Base-by-base conservation (phyloP, 352 stramenopile species). In the Phytophthora citrophthora region DNA sequence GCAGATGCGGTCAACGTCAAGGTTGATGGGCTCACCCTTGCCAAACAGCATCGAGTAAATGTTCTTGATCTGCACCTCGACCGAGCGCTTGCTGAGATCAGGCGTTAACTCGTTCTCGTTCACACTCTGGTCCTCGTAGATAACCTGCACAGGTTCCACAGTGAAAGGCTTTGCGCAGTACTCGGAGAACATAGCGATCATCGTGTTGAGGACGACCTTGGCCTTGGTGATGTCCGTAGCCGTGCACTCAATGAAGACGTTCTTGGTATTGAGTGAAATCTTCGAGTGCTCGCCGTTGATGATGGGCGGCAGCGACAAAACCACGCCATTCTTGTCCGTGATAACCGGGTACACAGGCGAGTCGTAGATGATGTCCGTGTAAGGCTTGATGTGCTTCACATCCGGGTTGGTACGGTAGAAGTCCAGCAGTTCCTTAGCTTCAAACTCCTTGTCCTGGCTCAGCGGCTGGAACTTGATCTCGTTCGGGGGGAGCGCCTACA, bases 241-340 rank as follows among this genome's bases (percentile, higher is more conserved):
- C 51, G 98, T 99, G 82, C 97, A 99, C 77, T 99, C 98, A 58
- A 99, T 99, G 64, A 99, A 98, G 24, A 99, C 97, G 76, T 99
- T 99, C 68, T 96, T 98, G 13, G 98, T 99, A 40, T 94, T 54
- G 20, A 99, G 73, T 60, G 91, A 97, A 79, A 99, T 99, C 81
- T 97, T 95, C 45, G 90, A 98, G 72, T 99, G 94, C 53, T 96
- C 85, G 49, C 97, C 94, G 77, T 99, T 99, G 80, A 99, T 99
- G 71, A 99, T 99, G 34, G 98, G 98, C 50, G 98, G 98, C 38
- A 99, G 80, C 49, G 97, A 99, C 38, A 99, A 76, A 54, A 99
- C 97, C 18, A 90, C 91, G 40, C 93, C 90, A 66, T 98, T 96
- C 47, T 84, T 88, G 83, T 99, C 98, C 76, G 89, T 90, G 68